phyloP scores from a whole-genome alignment of 108 stramenopile species.

The Pseudonitzschia multiseries region DNA sequence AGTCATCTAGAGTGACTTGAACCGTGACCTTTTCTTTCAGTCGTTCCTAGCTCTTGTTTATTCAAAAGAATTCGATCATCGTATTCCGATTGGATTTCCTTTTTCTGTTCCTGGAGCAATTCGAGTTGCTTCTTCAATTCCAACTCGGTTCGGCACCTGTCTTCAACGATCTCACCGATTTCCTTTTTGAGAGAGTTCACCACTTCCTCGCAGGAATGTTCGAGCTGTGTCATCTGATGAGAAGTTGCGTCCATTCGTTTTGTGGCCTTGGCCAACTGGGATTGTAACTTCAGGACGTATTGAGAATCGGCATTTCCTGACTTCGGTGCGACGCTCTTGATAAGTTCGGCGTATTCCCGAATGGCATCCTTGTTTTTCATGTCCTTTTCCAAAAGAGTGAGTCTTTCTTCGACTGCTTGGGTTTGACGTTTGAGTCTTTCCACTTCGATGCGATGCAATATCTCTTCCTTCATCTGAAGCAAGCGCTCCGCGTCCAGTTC shows the following conservation, averaged over 20 bases:
- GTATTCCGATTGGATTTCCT: slow-evolving; percentile 54
- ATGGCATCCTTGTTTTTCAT: slow-evolving; percentile 67
- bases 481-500: slow-evolving; percentile 56
- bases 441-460: slow-evolving; percentile 56
- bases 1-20: slow-evolving; percentile 37
- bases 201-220: slow-evolving; percentile 48
- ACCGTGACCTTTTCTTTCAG: slow-evolving; percentile 33
- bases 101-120: slow-evolving; percentile 51
- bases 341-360: slow-evolving; percentile 64
- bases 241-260: slow-evolving; percentile 63
- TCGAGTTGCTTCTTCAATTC: slow-evolving; percentile 60
- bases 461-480: slow-evolving; percentile 56
- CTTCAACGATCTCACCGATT: slow-evolving; percentile 57
- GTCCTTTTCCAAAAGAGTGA: slow-evolving; percentile 63
- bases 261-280: slow-evolving; percentile 61
- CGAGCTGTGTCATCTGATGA: slow-evolving; percentile 56
- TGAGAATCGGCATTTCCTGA: slow-evolving; percentile 51
- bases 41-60: slow-evolving; percentile 44
- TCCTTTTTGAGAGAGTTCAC: slow-evolving; percentile 50
- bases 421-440: slow-evolving; percentile 59
- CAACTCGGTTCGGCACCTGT: slow-evolving; percentile 60
- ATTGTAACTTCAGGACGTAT: slow-evolving; percentile 61
- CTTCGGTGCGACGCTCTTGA: slow-evolving; percentile 69
- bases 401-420: slow-evolving; percentile 51
- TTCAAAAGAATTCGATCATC: slow-evolving; percentile 55